These are phyloP conservation scores for Beauveria medogensis DNA, from an alignment of 2,329 filamentous ascomycete genomes.

Conservation along the genomic window DNA sequence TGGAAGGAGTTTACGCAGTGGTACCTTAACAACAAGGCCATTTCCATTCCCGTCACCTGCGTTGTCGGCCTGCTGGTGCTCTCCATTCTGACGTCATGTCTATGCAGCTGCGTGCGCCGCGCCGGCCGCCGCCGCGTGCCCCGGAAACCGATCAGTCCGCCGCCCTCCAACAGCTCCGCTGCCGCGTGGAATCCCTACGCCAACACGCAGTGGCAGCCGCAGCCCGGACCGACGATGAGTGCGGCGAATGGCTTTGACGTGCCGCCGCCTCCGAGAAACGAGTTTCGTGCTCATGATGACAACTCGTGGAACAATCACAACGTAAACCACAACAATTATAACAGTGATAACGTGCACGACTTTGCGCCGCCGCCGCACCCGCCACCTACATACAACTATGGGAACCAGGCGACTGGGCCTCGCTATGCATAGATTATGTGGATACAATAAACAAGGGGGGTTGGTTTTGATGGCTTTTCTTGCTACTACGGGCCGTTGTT, in stretches of 20 bases:
- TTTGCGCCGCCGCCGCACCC: constrained; percentile 3
- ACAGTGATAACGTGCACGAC: constrained; percentile 2
- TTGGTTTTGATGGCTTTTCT: too few species aligned
- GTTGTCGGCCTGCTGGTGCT: constrained; percentile 67
- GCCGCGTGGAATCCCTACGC: constrained; percentile 15
- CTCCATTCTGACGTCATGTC: constrained; percentile 60
- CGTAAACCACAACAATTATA: background rate
- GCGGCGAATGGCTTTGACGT: constrained; percentile 8
- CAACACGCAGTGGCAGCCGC: constrained; percentile 4
- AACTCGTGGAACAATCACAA: background rate
- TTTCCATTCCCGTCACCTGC: constrained; percentile 72
- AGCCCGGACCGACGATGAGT: constrained; percentile 14
- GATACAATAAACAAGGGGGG: too few species aligned
- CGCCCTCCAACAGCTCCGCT: constrained; percentile 9
- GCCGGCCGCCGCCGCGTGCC: constrained; percentile 16
- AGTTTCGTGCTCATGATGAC: background rate
- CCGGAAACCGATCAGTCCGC: constrained; percentile 18
- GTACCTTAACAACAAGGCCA: constrained; percentile 66
- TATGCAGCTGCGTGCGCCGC: constrained; percentile 38
- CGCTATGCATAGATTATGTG: constrained; percentile 18
- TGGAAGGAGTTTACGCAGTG: constrained; percentile 65
- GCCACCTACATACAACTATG: constrained; percentile 7
- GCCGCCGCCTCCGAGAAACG: background rate
- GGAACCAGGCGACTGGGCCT: constrained; percentile 12
- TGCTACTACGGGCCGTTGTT: background rate